phyloP scores from a whole-genome alignment of 805 yeast genomes.

The Yarrowia deformans region DNA sequence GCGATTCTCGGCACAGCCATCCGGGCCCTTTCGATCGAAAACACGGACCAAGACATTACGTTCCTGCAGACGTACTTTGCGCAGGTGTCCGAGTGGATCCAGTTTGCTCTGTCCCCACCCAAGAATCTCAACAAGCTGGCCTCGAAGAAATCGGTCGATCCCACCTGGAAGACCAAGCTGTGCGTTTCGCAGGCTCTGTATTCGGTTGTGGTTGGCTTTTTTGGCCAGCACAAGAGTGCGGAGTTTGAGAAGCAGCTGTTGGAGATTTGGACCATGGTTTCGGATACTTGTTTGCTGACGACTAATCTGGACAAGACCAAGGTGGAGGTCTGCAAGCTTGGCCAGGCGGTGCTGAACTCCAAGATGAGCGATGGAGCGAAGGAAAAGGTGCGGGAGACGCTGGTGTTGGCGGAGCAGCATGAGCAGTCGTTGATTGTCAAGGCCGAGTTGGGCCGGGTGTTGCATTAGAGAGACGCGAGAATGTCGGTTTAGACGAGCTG shows the following conservation, averaged over 20 bases:
- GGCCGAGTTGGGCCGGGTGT: constrained; percentile 20
- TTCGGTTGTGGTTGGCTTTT: constrained; percentile 20
- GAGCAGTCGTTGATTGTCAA: constrained; percentile 36
- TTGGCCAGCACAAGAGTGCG: constrained; percentile 6
- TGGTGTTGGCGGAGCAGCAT: constrained; percentile 21
- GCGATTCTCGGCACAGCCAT: constrained; percentile 26
- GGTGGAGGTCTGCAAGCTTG: constrained; percentile 34
- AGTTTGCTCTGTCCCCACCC: constrained; percentile 15
- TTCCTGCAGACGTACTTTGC: constrained; percentile 11
- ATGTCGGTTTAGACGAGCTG: too few species aligned
- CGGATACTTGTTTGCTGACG: constrained; percentile 10
- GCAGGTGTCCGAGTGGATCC: constrained; percentile 26
- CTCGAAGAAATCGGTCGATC: constrained; percentile 21
- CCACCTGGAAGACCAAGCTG: constrained; percentile 31
- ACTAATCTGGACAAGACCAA: constrained; percentile 26
- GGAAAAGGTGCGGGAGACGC: constrained; percentile 23
- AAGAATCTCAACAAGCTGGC: constrained; percentile 32
- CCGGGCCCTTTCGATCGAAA: constrained; percentile 23
- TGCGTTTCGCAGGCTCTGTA: constrained; percentile 21
- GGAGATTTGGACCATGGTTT: constrained; percentile 12
- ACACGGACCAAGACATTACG: constrained; percentile 8
- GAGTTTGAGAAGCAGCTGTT: constrained; percentile 11
- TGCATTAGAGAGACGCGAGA: background rate
- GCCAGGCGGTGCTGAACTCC: constrained; percentile 34
- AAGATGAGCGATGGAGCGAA: constrained; percentile 8